Conservation (phyloP, 805 yeast species). For the Maudiozyma serrabonitensis region DNA sequence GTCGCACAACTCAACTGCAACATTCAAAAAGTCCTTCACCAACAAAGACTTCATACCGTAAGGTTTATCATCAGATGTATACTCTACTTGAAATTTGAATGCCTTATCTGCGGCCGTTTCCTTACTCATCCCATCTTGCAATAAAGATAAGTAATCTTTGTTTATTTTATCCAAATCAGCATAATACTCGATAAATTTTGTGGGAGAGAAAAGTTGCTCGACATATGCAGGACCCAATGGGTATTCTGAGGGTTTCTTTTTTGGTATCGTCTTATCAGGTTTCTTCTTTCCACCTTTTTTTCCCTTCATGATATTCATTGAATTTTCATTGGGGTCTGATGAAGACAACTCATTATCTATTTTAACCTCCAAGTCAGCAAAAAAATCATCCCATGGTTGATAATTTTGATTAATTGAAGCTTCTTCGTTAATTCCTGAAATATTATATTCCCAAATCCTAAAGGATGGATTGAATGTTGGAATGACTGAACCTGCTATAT, state of each 20-base stretch:
- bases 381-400: constrained; percentile 52
- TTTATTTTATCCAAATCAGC: constrained; percentile 50
- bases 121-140: constrained; percentile 48
- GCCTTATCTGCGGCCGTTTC: constrained; percentile 39
- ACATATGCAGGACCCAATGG: constrained; percentile 69
- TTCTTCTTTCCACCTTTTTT: constrained; percentile 15
- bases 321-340: constrained; percentile 6
- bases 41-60: constrained; percentile 45
- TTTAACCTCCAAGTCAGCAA: constrained; percentile 36
- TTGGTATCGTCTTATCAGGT: constrained; percentile 52
- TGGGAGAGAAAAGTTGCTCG: constrained; percentile 65
- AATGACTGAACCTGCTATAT: constrained; percentile 62
- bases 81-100: constrained; percentile 56
- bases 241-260: constrained; percentile 43
- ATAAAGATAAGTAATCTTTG: constrained; percentile 33
- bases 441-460: constrained; percentile 81
- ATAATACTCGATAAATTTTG: constrained; percentile 62
- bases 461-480: constrained; percentile 82
- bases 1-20: constrained; percentile 45
- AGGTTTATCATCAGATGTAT: constrained; percentile 53
- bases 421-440: constrained; percentile 37
- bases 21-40: constrained; percentile 52
- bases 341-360: constrained; percentile 12
- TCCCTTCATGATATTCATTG: not conserved
- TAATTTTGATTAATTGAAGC: constrained; percentile 5